Percentiles rank a stretch among this genome's conserved stretches.
phyloP scores from a whole-genome alignment of 2,329 filamentous ascomycete species.

The Cryphonectria naterciae region DNA sequence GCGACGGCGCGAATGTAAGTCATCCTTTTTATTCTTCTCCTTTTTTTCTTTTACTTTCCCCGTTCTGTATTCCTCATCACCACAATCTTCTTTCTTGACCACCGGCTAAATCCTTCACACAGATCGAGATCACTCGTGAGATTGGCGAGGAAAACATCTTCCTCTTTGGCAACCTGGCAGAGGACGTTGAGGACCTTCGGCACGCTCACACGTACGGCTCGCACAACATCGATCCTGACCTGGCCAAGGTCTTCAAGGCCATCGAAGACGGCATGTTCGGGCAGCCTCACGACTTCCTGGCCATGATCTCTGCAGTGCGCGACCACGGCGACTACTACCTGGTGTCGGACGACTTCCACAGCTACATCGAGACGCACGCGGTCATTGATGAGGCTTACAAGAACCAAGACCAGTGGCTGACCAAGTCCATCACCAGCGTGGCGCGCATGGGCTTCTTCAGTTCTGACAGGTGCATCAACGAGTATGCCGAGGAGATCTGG shows the following conservation, averaged over 20 bases:
- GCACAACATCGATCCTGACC: slow-evolving; percentile 75
- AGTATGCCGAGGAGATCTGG: slow-evolving; percentile 95
- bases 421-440: slow-evolving; percentile 86
- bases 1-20: slow-evolving; percentile 93
- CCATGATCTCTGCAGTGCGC: slow-evolving; percentile 80
- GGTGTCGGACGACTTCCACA: slow-evolving; percentile 95
- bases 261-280: slow-evolving; percentile 85
- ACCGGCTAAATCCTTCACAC: slow-evolving; percentile 34
- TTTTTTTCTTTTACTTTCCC: no score
- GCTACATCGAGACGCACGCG: slow-evolving; percentile 87
- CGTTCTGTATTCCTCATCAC: background rate
- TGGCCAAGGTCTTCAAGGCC: slow-evolving; percentile 79
- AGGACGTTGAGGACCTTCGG: slow-evolving; percentile 95
- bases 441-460: slow-evolving; percentile 97
- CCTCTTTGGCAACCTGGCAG: slow-evolving; percentile 93
- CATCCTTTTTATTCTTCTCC: background rate
- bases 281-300: slow-evolving; percentile 75
- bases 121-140: slow-evolving; percentile 97
- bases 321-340: slow-evolving; percentile 98
- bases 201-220: slow-evolving; percentile 85
- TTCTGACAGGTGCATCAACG: slow-evolving; percentile 91
- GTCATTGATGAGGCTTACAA: slow-evolving; percentile 91
- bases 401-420: slow-evolving; percentile 90
- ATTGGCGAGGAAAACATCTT: slow-evolving; percentile 98
- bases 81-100: background rate